Evolutionary conservation across 495 filamentous ascomycete species (phyloP).

Genomic region (Filosporella fistucella): DNA sequence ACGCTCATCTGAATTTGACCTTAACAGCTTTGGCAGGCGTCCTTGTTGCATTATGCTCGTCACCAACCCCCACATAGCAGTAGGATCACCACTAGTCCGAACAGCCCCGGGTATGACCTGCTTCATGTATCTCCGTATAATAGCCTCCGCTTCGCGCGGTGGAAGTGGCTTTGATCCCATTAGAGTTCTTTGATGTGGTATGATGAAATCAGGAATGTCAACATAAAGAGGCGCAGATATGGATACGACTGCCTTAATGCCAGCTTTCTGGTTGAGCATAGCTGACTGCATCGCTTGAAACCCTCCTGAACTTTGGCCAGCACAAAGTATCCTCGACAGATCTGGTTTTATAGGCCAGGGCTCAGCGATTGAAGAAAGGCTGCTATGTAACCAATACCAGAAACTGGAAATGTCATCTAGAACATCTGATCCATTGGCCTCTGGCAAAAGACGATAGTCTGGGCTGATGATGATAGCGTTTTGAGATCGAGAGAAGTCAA

Average conservation of each 20-base stretch:
- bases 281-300: conserved; percentile 31
- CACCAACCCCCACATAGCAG: conserved; percentile 11
- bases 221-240: neutral
- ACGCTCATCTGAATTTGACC: neutral
- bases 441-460: conserved; percentile 49
- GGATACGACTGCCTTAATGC: neutral
- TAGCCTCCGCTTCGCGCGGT: conserved; percentile 7
- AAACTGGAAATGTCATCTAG: conserved; percentile 44
- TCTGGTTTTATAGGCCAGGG: neutral
- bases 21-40: conserved; percentile 3
- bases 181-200: neutral
- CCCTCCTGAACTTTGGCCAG: conserved; percentile 33
- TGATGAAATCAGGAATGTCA: neutral
- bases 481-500: neutral
- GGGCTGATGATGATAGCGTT: conserved; percentile 36
- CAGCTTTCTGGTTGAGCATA: conserved; percentile 1
- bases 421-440: conserved; percentile 37
- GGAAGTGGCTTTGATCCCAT: conserved; percentile 1
- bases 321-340: conserved; percentile 5
- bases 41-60: conserved; percentile 6
- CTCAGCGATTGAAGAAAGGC: conserved; percentile 10
- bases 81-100: neutral
- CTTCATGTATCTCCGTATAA: neutral
- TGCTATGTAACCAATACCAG: conserved; percentile 40
- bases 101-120: conserved; percentile 1